phyloP scores from a whole-genome alignment of 306 rosid genomes.

The Cyamopsis tetragonoloba region DNA sequence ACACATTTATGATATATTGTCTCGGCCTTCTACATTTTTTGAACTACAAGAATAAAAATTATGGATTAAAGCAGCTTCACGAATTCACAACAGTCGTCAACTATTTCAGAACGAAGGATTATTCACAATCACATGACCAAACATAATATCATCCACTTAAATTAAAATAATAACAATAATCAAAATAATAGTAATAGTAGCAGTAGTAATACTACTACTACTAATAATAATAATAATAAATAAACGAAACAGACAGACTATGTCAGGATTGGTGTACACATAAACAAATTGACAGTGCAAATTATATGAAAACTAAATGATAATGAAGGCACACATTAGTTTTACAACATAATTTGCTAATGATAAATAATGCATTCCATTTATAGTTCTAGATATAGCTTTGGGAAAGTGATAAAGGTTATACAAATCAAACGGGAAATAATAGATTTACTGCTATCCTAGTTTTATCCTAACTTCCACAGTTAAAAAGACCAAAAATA shows the following conservation, averaged over 20 bases:
- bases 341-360: neutral
- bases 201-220: no score
- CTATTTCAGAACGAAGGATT: neutral
- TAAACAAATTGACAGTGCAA: neutral
- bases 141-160: neutral
- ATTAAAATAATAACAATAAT: neutral
- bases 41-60: neutral
- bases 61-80: neutral
- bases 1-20: neutral
- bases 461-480: neutral
- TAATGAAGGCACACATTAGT: neutral
- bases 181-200: no score
- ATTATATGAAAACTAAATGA: neutral
- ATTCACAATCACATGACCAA: neutral
- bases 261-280: neutral
- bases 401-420: slow-evolving; percentile 1
- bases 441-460: neutral
- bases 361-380: neutral
- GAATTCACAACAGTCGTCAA: neutral
- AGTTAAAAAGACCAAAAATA: neutral
- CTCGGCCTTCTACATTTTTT: neutral
- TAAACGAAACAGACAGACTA: no score
- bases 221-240: no score
- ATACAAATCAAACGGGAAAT: neutral
- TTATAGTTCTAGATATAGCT: neutral